A percentile compares a stretch with the other conserved stretches of the same genome.
These are phyloP conservation scores for Silene conica DNA, from an alignment of 148 eudicot species.

Conservation along the genomic window DNA sequence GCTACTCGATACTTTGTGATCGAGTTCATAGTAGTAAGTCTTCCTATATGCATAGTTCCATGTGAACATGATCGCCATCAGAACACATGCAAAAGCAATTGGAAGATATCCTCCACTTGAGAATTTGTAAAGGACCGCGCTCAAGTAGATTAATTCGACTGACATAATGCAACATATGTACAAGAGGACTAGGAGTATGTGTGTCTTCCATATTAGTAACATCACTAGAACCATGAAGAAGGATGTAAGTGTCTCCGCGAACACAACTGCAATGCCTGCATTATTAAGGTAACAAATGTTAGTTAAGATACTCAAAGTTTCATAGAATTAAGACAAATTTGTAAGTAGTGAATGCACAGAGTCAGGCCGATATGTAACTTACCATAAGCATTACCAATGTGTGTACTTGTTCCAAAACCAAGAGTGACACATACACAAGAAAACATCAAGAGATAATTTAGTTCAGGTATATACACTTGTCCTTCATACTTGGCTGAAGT, in stretches of 20 bases:
- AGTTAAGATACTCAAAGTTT: too few species aligned
- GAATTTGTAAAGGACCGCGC: slow-evolving; percentile 43
- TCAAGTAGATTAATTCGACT: slow-evolving; percentile 35
- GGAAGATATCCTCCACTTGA: slow-evolving; percentile 46
- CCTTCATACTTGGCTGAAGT: too few species aligned
- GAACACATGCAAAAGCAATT: slow-evolving; percentile 29
- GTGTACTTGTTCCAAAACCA: too few species aligned
- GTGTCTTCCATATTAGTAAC: slow-evolving; percentile 42
- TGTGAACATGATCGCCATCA: slow-evolving; percentile 33
- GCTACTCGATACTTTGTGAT: slow-evolving; percentile 36
- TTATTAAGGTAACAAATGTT: neutral
- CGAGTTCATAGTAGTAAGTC: slow-evolving; percentile 40
- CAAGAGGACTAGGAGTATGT: slow-evolving; percentile 27
- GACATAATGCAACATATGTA: slow-evolving; percentile 27
- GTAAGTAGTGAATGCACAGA: neutral
- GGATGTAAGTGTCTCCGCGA: slow-evolving; percentile 39
- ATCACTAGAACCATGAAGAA: slow-evolving; percentile 35
- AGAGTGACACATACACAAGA: too few species aligned
- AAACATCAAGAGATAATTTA: too few species aligned
- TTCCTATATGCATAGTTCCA: slow-evolving; percentile 41
- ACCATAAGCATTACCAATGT: too few species aligned
- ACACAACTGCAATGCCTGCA: slow-evolving; percentile 45
- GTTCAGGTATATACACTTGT: too few species aligned
- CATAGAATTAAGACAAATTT: too few species aligned
- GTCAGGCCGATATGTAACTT: too few species aligned